Conservation (phyloP, 2,329 filamentous ascomycete species). For the Colletotrichum karsti region DNA sequence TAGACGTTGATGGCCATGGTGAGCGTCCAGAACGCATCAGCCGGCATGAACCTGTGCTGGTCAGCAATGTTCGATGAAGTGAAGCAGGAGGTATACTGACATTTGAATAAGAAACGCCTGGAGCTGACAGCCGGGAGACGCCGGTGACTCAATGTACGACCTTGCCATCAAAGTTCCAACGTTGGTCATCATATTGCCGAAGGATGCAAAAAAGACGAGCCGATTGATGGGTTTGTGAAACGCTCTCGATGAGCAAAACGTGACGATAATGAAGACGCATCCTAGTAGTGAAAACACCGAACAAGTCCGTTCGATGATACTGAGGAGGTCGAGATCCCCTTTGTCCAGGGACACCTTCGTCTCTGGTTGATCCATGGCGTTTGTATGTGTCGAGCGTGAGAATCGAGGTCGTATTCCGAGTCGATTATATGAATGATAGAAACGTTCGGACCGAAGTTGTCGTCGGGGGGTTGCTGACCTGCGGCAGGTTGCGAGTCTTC, state of each 20-base stretch:
- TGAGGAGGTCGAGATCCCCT: slow-evolving; percentile 62
- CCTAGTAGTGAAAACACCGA: slow-evolving; percentile 78
- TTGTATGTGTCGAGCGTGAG: not conserved
- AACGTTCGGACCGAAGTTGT: not conserved
- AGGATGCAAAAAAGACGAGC: slow-evolving; percentile 83
- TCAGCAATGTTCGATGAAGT: slow-evolving; percentile 8
- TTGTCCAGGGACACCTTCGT: slow-evolving; percentile 14
- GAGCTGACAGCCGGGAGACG: slow-evolving; percentile 70
- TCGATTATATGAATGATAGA: not conserved
- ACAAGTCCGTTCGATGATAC: slow-evolving; percentile 71
- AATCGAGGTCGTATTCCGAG: not conserved
- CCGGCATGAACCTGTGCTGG: slow-evolving; percentile 75
- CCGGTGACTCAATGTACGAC: slow-evolving; percentile 59
- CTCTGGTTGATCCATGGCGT: slow-evolving; percentile 1
- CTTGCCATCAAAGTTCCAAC: slow-evolving; percentile 79
- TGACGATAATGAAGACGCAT: slow-evolving; percentile 75
- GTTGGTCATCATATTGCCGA: slow-evolving; percentile 82
- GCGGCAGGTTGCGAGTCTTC: not conserved
- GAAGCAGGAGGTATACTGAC: slow-evolving; percentile 58
- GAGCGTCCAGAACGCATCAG: slow-evolving; percentile 79
- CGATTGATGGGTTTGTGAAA: slow-evolving; percentile 91
- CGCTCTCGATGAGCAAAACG: slow-evolving; percentile 71
- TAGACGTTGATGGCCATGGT: slow-evolving; percentile 88
- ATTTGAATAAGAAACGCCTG: slow-evolving; percentile 86
- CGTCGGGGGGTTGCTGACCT: not conserved